Percentiles rank a stretch among this genome's conserved stretches.
Evolutionary conservation across 805 yeast species (phyloP).

Genomic region (Yarrowia sp.): DNA sequence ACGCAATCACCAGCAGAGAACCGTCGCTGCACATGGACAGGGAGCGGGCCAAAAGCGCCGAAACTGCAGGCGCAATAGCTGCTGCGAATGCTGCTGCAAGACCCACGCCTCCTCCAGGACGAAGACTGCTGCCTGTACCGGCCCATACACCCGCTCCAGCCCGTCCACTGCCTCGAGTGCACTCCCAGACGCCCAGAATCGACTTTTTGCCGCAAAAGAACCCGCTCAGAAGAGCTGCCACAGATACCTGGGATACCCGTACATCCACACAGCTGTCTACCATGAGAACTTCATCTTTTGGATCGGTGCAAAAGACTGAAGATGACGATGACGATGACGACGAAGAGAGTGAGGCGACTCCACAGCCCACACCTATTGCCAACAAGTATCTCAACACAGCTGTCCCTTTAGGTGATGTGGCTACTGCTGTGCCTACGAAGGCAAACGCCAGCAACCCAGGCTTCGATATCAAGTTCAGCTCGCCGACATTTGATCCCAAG

Average conservation of each 20-base stretch:
- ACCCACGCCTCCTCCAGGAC: background rate
- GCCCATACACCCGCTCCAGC: background rate
- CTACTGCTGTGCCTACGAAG: background rate
- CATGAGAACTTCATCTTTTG: conserved; percentile 16
- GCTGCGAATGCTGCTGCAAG: background rate
- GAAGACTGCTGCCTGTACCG: background rate
- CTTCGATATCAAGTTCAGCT: conserved; percentile 29
- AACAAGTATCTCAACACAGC: conserved; percentile 35
- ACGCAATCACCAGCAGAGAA: background rate
- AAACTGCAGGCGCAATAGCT: background rate
- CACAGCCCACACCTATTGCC: conserved; percentile 27
- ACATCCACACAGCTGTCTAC: conserved; percentile 19
- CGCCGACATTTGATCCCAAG: conserved; percentile 19
- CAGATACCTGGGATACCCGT: conserved; percentile 34
- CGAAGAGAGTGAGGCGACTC: background rate
- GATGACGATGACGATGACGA: background rate
- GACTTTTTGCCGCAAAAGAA: conserved; percentile 12
- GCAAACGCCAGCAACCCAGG: background rate
- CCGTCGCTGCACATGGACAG: conserved; percentile 1
- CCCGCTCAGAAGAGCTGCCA: conserved; percentile 19
- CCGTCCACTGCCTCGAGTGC: background rate
- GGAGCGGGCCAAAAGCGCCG: conserved; percentile 20
- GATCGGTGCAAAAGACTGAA: background rate
- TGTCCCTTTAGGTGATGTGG: background rate
- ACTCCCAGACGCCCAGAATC: conserved; percentile 2